Percentiles rank a stretch among this genome's conserved stretches.
Evolutionary conservation across 352 stramenopile genomes (phyloP).

Genomic region (Pythium utonaiense): DNA sequence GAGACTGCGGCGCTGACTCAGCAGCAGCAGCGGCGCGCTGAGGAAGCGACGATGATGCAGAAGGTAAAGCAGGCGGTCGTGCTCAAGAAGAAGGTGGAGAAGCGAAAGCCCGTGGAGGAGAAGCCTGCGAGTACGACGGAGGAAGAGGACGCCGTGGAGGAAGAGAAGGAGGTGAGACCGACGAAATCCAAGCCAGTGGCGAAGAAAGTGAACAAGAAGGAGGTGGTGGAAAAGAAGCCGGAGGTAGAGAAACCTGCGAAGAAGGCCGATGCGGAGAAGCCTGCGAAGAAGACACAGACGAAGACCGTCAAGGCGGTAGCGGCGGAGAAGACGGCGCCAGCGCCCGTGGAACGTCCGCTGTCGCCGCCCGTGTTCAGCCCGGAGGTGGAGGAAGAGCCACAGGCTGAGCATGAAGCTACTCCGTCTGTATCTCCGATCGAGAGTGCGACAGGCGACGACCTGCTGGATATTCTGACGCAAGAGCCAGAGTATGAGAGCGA

Average conservation of each 20-base stretch:
- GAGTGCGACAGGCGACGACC: slow-evolving; percentile 36
- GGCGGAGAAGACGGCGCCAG: background rate
- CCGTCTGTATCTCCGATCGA: background rate
- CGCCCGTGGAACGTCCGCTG: background rate
- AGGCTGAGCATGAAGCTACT: background rate
- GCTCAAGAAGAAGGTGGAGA: slow-evolving; percentile 1
- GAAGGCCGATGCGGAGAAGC: background rate
- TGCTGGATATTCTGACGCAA: slow-evolving; percentile 54
- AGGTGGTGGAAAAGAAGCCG: background rate
- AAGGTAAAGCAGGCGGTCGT: slow-evolving; percentile 16
- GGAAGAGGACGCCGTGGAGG: background rate
- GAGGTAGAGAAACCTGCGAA: background rate
- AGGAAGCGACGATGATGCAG: background rate
- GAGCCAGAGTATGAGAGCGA: slow-evolving; percentile 57
- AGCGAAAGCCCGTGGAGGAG: slow-evolving; percentile 8
- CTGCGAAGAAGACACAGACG: background rate
- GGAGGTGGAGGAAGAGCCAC: slow-evolving; percentile 7
- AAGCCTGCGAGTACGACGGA: slow-evolving; percentile 23
- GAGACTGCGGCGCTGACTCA: background rate
- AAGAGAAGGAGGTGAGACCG: background rate
- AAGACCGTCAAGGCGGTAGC: background rate
- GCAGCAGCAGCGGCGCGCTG: background rate
- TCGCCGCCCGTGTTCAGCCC: slow-evolving; percentile 17
- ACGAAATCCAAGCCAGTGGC: background rate
- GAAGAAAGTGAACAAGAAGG: background rate